Percentiles rank a stretch among this genome's conserved stretches.
phyloP scores from a whole-genome alignment of 306 rosid species.

The Quercus alba region DNA sequence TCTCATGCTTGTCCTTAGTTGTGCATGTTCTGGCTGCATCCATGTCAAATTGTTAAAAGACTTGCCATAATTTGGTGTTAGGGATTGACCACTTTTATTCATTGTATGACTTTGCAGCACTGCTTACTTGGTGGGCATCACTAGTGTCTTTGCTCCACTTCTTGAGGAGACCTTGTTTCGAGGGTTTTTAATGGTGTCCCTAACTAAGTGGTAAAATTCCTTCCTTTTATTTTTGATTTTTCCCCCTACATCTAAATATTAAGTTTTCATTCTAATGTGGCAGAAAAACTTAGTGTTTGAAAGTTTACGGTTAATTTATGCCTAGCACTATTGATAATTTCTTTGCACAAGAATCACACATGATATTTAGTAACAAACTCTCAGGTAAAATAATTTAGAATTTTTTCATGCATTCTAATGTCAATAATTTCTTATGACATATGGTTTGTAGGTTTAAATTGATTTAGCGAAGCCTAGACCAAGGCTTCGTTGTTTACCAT shows the following conservation, averaged over 20 bases:
- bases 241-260: background rate
- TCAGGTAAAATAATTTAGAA: background rate
- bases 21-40: background rate
- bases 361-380: background rate
- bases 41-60: background rate
- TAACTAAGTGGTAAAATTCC: constrained; percentile 78
- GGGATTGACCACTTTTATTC: constrained; percentile 13
- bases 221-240: background rate
- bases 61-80: background rate
- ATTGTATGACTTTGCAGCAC: constrained; percentile 52
- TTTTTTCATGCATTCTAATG: background rate
- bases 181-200: constrained; percentile 84
- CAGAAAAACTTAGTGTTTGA: background rate
- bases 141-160: constrained; percentile 89
- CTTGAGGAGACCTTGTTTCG: constrained; percentile 93
- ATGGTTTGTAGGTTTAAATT: background rate
- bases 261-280: background rate
- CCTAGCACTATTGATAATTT: background rate
- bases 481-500: background rate
- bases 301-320: background rate
- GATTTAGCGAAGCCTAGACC: background rate
- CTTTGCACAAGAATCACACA: background rate
- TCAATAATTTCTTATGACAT: background rate
- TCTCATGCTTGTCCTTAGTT: background rate
- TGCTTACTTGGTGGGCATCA: constrained; percentile 82